Evolutionary conservation across 768 basidiomycete genomes (phyloP), one percentile per base, ranked within the genome.

Genomic region (Galerina marginata): DNA sequence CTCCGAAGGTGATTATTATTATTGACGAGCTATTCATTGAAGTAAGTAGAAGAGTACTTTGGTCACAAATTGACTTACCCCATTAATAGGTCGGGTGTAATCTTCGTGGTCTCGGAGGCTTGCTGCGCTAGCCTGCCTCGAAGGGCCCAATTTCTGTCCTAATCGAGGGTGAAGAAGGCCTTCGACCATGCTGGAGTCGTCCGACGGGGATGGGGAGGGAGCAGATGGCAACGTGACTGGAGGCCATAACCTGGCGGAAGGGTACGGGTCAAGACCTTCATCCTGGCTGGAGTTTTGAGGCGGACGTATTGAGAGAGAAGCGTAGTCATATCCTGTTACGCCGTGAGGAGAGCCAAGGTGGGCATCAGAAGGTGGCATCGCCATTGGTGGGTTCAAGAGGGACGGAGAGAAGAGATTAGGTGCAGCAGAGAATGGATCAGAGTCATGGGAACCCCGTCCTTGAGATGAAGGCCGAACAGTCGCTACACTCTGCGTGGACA

Each of bases 21-120:
- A 49, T 71, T 63, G 14, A 64, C 59, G 23, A 71, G 60, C 73
- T 74, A 48, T 26, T 23, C 44, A 43, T 9, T 38, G 48, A 7
- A 58, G 25, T 16, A n/a, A 25, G 37, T 38, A 12, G 9, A 11
- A 54, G 20, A 25, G 42, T 43, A 14, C 37, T 61, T 25, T 56
- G 23, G 4, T 9, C 25, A 11, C 9, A 46, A 16, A 14, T 4
- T 0, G 3, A 64, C 74, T 20, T 56, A 76, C 73, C 54, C 72
- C 74, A 44, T 67, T 70, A 36, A 78, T 76, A 15, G 76, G 75
- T 48, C 77, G 67, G 33, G 76, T 74, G 61, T 79, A 79, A 56
- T 79, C 78, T 46, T 77, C 74, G 59, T 79, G 61, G 62, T 79
- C 78, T 45, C 77, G 69, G 49, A 79, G 66, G 68, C 78, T 79